These are phyloP conservation scores for Coemansia sp. DNA, from an alignment of 192 early-diverging fungal species.

Conservation along the genomic window DNA sequence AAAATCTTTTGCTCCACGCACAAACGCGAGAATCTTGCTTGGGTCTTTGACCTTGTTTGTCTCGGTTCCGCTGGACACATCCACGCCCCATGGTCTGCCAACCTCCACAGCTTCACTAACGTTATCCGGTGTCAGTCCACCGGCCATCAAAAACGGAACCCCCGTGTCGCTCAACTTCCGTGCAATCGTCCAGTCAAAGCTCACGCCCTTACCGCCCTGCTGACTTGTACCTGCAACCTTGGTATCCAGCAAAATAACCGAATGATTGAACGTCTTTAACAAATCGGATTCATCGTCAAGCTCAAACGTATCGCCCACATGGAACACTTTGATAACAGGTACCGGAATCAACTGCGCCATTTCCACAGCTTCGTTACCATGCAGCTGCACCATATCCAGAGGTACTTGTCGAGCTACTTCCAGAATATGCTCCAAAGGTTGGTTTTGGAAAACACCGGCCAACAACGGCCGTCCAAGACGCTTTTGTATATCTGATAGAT, in stretches of 20 bases:
- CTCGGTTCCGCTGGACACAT: constrained; percentile 94
- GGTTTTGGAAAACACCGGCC: constrained; percentile 94
- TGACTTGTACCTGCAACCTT: constrained; percentile 59
- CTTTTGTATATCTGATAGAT: constrained; percentile 48
- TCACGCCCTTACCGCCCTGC: constrained; percentile 78
- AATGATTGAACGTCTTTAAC: constrained; percentile 25
- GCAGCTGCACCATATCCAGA: constrained; percentile 93
- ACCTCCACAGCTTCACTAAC: constrained; percentile 70
- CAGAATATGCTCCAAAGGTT: constrained; percentile 75
- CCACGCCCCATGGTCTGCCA: constrained; percentile 81
- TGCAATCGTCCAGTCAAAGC: constrained; percentile 88
- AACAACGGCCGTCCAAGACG: constrained; percentile 67
- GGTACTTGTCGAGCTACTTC: constrained; percentile 61
- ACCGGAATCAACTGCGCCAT: constrained; percentile 72
- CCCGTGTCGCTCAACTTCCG: constrained; percentile 55
- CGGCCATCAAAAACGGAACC: constrained; percentile 84
- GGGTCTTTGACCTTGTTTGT: constrained; percentile 78
- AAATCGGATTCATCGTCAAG: constrained; percentile 13
- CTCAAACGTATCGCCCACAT: constrained; percentile 67
- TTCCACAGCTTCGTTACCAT: constrained; percentile 74
- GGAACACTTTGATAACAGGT: constrained; percentile 87
- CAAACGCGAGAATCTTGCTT: constrained; percentile 73
- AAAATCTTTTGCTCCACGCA: constrained; percentile 50
- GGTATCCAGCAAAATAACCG: constrained; percentile 61
- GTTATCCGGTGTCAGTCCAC: constrained; percentile 85